These are phyloP conservation scores for Vanrija humicola DNA, from an alignment of 1,284 basidiomycete genomes.

Conservation along the genomic window DNA sequence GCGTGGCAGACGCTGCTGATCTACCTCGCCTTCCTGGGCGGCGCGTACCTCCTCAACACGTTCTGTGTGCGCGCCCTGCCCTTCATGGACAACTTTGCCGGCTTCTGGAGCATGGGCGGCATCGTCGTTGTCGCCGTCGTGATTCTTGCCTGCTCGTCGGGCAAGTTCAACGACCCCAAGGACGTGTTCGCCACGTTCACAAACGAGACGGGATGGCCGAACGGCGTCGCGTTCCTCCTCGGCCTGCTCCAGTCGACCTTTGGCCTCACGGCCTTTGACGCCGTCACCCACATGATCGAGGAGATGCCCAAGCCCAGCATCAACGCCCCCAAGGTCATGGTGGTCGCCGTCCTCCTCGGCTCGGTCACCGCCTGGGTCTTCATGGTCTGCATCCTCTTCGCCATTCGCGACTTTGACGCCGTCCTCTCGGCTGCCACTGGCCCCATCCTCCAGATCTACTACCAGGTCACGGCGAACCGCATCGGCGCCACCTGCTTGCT, in stretches of 20 bases:
- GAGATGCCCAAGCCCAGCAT: slow-evolving; percentile 38
- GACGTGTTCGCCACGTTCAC: slow-evolving; percentile 45
- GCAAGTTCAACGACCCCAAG: slow-evolving; percentile 34
- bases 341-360: slow-evolving; percentile 50
- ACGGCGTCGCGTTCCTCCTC: slow-evolving; percentile 41
- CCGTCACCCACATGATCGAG: slow-evolving; percentile 43
- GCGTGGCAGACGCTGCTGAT: slow-evolving; percentile 14
- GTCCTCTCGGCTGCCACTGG: slow-evolving; percentile 57
- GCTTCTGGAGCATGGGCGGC: slow-evolving; percentile 32
- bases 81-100: slow-evolving; percentile 24
- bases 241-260: slow-evolving; percentile 40
- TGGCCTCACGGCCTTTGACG: slow-evolving; percentile 23
- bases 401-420: slow-evolving; percentile 35
- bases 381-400: slow-evolving; percentile 48
- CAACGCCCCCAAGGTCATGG: slow-evolving; percentile 42
- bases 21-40: slow-evolving; percentile 7
- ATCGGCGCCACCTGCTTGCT: slow-evolving; percentile 22
- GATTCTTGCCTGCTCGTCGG: slow-evolving; percentile 17
- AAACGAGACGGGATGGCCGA: slow-evolving; percentile 28
- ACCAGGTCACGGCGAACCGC: slow-evolving; percentile 51
- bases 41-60: slow-evolving; percentile 10
- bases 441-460: slow-evolving; percentile 62
- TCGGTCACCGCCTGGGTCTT: slow-evolving; percentile 49
- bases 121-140: slow-evolving; percentile 38
- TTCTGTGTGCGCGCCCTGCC: slow-evolving; percentile 14